These are phyloP conservation scores for Xylaria sp. DNA, from an alignment of 2,329 filamentous ascomycete genomes.

Conservation along the genomic window DNA sequence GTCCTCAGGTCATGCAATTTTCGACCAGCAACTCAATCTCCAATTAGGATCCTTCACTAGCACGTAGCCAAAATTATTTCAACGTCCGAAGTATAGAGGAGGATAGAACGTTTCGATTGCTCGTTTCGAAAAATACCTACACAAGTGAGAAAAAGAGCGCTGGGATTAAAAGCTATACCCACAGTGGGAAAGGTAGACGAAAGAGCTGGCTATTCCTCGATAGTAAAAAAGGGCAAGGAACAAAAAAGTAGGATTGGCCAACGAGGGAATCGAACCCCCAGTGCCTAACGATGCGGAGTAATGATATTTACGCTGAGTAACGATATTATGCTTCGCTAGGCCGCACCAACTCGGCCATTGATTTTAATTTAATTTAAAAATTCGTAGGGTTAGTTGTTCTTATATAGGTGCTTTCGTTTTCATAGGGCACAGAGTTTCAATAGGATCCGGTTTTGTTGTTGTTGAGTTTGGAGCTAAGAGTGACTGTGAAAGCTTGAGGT, in stretches of 20 bases:
- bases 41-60: too few species aligned
- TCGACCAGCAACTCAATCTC: too few species aligned
- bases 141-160: too few species aligned
- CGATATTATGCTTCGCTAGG: neutral
- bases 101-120: neutral
- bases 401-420: neutral
- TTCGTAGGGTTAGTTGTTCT: neutral
- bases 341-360: neutral
- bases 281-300: conserved; percentile 2
- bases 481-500: neutral
- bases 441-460: too few species aligned
- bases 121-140: too few species aligned
- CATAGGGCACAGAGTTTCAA: too few species aligned
- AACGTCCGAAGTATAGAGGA: neutral
- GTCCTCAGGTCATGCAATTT: too few species aligned
- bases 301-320: neutral
- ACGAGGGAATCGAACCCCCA: conserved; percentile 4
- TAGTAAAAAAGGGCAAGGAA: neutral
- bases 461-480: neutral
- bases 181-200: too few species aligned
- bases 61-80: too few species aligned
- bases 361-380: neutral
- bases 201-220: too few species aligned
- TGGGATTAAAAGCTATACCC: too few species aligned
- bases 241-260: neutral